Conservation (phyloP, 176 grass and related monocot species). For the Eragrostis nindensis region DNA sequence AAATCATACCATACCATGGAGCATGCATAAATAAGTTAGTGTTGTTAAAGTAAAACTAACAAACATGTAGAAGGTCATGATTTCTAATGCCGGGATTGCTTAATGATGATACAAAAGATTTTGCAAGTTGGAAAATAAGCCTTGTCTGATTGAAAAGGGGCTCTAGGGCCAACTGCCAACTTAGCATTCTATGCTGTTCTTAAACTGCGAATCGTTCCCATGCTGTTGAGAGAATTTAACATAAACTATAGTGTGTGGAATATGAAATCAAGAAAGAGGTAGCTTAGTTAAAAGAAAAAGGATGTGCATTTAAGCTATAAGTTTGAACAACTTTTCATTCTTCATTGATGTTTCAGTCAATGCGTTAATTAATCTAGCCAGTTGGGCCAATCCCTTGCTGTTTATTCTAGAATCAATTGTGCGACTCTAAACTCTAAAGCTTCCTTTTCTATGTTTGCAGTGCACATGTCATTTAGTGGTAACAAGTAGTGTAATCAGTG, state of each 20-base stretch:
- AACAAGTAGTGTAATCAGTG: conserved; percentile 19
- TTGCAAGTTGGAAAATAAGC: background rate
- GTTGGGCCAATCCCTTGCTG: background rate
- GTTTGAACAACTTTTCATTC: conserved; percentile 6
- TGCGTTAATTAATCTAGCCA: background rate
- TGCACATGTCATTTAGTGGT: background rate
- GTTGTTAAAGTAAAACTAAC: background rate
- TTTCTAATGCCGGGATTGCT: background rate
- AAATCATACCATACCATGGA: background rate
- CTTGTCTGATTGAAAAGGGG: background rate
- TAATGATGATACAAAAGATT: background rate
- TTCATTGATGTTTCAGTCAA: conserved; percentile 3
- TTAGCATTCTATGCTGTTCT: background rate
- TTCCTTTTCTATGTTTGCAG: background rate
- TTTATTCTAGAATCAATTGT: background rate
- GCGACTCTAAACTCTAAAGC: background rate
- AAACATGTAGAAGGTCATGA: background rate
- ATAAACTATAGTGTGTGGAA: background rate
- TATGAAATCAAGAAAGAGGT: conserved; percentile 6
- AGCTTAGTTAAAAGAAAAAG: background rate
- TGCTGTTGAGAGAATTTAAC: background rate
- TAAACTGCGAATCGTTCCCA: background rate
- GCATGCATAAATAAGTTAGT: conserved; percentile 8
- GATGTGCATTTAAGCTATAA: background rate
- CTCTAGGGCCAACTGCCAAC: background rate